Evolutionary conservation across 441 rosid species (phyloP).

Genomic region (Erodium texanum): DNA sequence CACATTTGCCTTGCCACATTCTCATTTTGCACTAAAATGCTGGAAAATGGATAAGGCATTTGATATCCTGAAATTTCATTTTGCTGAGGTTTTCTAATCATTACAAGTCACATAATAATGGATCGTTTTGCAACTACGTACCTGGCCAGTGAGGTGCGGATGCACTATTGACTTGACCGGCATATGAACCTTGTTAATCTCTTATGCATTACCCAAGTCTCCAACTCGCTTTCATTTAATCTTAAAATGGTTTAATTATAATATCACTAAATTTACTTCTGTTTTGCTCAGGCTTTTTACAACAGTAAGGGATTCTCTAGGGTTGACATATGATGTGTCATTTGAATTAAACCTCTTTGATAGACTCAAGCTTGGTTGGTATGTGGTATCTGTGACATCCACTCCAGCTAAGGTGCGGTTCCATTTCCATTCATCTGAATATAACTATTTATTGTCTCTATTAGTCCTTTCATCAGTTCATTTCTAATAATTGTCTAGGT

Average conservation of each 20-base stretch:
- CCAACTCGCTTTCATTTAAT: neutral
- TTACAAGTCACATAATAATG: neutral
- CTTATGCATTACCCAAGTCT: neutral
- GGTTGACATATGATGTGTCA: conserved; percentile 96
- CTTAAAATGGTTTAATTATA: neutral
- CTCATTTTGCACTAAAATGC: neutral
- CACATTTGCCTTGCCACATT: neutral
- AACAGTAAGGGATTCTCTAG: conserved; percentile 94
- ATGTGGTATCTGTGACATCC: conserved; percentile 95
- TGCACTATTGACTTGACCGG: neutral
- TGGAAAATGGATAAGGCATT: neutral
- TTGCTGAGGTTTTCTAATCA: neutral
- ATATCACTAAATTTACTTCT: neutral
- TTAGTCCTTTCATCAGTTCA: conserved; percentile 19
- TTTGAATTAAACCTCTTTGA: conserved; percentile 95
- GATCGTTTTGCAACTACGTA: neutral
- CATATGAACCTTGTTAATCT: neutral
- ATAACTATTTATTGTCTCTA: conserved; percentile 7
- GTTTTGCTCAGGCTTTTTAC: conserved; percentile 77
- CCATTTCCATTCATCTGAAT: conserved; percentile 15
- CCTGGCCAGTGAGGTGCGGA: conserved; percentile 2
- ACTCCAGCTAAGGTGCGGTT: conserved; percentile 81
- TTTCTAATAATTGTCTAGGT: conserved; percentile 42
- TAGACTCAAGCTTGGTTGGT: conserved; percentile 96
- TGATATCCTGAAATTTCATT: neutral